These are phyloP conservation scores for Calonectria pseudoreteaudii DNA, from an alignment of 2,329 filamentous ascomycete genomes.

Conservation along the genomic window DNA sequence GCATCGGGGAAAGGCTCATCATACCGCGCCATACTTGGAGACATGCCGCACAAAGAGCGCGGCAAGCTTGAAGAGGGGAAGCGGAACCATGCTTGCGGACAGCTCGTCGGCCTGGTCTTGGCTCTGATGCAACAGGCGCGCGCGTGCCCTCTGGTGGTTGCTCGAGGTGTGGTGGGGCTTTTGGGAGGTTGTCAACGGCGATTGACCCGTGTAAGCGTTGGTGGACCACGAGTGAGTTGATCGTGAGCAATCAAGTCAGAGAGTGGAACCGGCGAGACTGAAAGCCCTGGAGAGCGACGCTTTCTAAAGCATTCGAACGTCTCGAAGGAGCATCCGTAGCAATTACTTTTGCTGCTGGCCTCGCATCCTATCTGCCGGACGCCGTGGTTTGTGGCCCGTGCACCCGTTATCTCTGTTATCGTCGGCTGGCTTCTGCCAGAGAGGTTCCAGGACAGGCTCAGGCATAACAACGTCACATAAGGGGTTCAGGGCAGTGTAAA, in stretches of 20 bases:
- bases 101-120: conserved; percentile 30
- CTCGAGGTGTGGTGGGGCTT: conserved; percentile 33
- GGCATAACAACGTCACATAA: not conserved
- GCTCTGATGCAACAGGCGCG: conserved; percentile 28
- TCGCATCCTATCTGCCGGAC: conserved; percentile 17
- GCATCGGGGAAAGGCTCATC: conserved; percentile 49
- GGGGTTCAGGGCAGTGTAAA: not conserved
- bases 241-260: not conserved
- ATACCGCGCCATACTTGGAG: conserved; percentile 77
- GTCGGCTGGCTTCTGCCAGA: not conserved
- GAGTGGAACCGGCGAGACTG: not conserved
- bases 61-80: conserved; percentile 76
- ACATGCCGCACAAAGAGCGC: conserved; percentile 73
- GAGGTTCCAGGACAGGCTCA: not conserved
- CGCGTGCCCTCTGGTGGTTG: conserved; percentile 15
- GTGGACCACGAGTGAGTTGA: not conserved
- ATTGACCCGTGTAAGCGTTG: not conserved
- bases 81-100: conserved; percentile 65
- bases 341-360: conserved; percentile 5
- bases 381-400: conserved; percentile 24
- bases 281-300: not conserved
- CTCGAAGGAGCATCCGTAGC: not conserved
- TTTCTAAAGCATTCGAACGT: not conserved
- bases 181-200: not conserved
- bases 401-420: conserved; percentile 7